Conservation (phyloP, 2,329 filamentous ascomycete genomes). For the Rachicladosporium sp. region DNA sequence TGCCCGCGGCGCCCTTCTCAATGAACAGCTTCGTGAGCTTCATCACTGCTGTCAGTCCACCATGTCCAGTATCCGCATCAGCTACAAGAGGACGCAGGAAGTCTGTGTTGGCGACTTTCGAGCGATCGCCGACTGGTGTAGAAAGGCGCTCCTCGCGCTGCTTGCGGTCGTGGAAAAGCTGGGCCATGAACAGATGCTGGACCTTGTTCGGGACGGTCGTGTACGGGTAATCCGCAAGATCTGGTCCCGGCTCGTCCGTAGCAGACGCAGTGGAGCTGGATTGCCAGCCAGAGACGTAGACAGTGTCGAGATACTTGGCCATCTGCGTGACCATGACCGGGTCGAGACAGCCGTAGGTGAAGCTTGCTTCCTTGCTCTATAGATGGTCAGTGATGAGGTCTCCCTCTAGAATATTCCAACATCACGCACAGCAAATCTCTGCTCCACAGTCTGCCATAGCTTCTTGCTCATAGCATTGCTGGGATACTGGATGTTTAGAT, state of each 20-base stretch:
- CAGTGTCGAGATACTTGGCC: slow-evolving; percentile 96
- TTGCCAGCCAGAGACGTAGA: slow-evolving; percentile 99
- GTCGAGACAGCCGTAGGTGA: slow-evolving; percentile 93
- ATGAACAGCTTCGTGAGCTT: slow-evolving; percentile 97
- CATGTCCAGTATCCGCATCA: slow-evolving; percentile 94
- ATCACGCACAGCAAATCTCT: slow-evolving; percentile 61
- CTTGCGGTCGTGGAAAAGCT: slow-evolving; percentile 98
- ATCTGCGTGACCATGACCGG: slow-evolving; percentile 98
- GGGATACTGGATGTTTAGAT: slow-evolving; percentile 79
- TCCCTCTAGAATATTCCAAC: slow-evolving; percentile 42
- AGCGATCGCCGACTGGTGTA: slow-evolving; percentile 56
- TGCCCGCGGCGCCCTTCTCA: slow-evolving; percentile 91
- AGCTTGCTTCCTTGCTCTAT: slow-evolving; percentile 73
- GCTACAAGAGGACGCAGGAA: slow-evolving; percentile 93
- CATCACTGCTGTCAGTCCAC: slow-evolving; percentile 96
- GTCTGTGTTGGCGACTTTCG: slow-evolving; percentile 67
- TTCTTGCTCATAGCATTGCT: slow-evolving; percentile 90
- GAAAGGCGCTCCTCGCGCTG: slow-evolving; percentile 88
- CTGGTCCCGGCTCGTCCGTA: slow-evolving; percentile 89
- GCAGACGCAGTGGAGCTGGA: slow-evolving; percentile 91
- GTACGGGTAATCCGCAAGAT: slow-evolving; percentile 89
- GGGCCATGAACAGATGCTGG: slow-evolving; percentile 91
- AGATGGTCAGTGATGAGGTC: slow-evolving; percentile 96
- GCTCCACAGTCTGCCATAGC: slow-evolving; percentile 81
- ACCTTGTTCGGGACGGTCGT: slow-evolving; percentile 99